Evolutionary conservation across 306 rosid species (phyloP), one percentile per base, ranked within the genome.

Genomic region (Vigna mungo): DNA sequence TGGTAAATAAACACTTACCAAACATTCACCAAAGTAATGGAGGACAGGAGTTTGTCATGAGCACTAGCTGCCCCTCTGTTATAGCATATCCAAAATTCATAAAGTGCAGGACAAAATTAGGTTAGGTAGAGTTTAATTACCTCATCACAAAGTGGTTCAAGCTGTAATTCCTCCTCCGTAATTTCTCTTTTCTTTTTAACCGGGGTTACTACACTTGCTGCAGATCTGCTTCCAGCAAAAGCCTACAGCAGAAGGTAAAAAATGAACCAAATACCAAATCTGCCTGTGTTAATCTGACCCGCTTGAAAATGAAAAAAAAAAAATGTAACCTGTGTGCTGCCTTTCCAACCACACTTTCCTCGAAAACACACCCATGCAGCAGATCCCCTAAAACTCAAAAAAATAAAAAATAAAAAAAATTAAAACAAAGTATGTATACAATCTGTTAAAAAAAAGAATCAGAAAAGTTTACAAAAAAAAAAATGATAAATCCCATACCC

Each of bases 91-190:
- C 39, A 63, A 36, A 67, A 11, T 78, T 58, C n/a, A 68, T n/a
- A 41, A 80, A 17, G 32, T 39, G 32, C 44, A 20, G 69, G 56
- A 49, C 27, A 66, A 41, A 71, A 79, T 44, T 41, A 69, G 66
- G 71, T 15, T 76, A 44, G 46, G 43, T 53, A 76, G 60, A 80
- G 74, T 44, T 7, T 47, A 85, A 74, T 68, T 47, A 94, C 98
- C 98, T 92, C 90, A 3, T 82, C 77, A 74, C 97, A 89, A 79
- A 91, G 98, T 53, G 97, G 96, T 81, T 92, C 93, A 79, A 95
- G 89, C 65, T 77, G 71, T 87, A 95, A 74, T 47, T 84, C 84
- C 72, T 86, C 86, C 85, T 83, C 90, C 15, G 90, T 81, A 78
- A 92, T 84, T 73, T 87, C 78, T 73, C 96, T 90, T 81, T 1